phyloP scores from a whole-genome alignment of 2,329 filamentous ascomycete genomes.

The Didymella exigua region DNA sequence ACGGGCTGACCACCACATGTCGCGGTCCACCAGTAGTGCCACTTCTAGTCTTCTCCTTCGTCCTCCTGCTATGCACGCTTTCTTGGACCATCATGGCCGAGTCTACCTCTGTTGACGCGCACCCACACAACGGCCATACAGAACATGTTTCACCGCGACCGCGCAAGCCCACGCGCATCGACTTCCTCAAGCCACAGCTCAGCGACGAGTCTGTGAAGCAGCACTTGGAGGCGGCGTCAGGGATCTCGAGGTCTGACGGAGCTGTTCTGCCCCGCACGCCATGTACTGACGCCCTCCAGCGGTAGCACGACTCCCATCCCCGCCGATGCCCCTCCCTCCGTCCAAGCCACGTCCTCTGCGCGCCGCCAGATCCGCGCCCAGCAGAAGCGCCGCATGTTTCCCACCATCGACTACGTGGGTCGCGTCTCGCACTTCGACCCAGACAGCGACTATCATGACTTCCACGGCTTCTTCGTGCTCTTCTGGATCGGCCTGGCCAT shows the following conservation, averaged over 20 bases:
- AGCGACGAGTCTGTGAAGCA: conserved; percentile 39
- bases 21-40: conserved; percentile 18
- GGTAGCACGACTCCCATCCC: conserved; percentile 83
- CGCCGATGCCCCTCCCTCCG: conserved; percentile 89
- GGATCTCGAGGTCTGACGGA: conserved; percentile 51
- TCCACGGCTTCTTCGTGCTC: conserved; percentile 95
- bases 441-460: conserved; percentile 87
- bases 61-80: conserved; percentile 30
- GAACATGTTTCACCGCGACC: conserved; percentile 43
- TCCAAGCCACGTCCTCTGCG: conserved; percentile 81
- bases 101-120: conserved; percentile 38
- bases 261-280: neutral
- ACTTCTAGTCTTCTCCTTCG: neutral
- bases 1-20: conserved; percentile 37
- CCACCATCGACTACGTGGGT: conserved; percentile 87
- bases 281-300: conserved; percentile 54
- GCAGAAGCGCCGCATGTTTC: conserved; percentile 83
- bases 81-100: conserved; percentile 38
- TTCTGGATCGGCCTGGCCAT: conserved; percentile 98
- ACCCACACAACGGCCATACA: conserved; percentile 29
- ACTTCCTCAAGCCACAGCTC: conserved; percentile 44
- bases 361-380: conserved; percentile 82
- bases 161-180: conserved; percentile 44
- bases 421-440: conserved; percentile 97
- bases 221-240: conserved; percentile 36